Evolutionary conservation across 2,329 filamentous ascomycete genomes (phyloP).

Genomic region (Talaromyces albobiverticillius): DNA sequence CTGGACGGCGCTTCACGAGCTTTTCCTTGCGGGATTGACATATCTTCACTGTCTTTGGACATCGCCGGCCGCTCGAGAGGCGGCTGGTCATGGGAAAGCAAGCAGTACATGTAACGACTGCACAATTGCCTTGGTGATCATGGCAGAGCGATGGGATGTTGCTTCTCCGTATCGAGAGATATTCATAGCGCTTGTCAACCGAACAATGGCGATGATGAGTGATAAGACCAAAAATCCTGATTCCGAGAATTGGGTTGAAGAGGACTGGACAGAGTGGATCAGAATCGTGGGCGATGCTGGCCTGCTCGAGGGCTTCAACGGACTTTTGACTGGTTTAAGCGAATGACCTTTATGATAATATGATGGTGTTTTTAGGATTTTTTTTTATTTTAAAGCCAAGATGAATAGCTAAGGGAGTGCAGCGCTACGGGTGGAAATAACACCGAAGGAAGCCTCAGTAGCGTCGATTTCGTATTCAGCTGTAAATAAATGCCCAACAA

Average conservation of each 20-base stretch:
- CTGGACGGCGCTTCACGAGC: slow-evolving; percentile 20
- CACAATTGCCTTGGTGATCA: slow-evolving; percentile 29
- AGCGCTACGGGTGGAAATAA: too few relatives aligned
- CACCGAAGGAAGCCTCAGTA: too few relatives aligned
- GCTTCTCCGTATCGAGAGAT: slow-evolving; percentile 33
- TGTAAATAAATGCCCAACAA: too few relatives aligned
- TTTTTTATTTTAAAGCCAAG: too few relatives aligned
- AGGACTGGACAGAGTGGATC: neutral
- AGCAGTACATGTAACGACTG: slow-evolving; percentile 28
- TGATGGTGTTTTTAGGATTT: too few relatives aligned
- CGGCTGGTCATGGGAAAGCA: slow-evolving; percentile 16
- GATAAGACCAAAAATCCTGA: neutral
- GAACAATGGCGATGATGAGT: slow-evolving; percentile 9
- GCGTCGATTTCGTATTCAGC: too few relatives aligned
- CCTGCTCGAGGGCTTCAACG: neutral
- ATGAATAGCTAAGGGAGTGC: too few relatives aligned
- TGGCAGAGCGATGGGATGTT: slow-evolving; percentile 30
- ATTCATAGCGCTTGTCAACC: slow-evolving; percentile 26
- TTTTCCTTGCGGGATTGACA: slow-evolving; percentile 26
- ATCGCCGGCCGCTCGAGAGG: slow-evolving; percentile 19
- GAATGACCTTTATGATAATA: too few relatives aligned
- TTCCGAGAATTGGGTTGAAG: neutral
- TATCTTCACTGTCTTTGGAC: slow-evolving; percentile 36
- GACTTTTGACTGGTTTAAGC: neutral
- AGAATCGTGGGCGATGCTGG: neutral